Conservation (phyloP, 2,329 filamentous ascomycete genomes). For the Alternaria brassicicola region DNA sequence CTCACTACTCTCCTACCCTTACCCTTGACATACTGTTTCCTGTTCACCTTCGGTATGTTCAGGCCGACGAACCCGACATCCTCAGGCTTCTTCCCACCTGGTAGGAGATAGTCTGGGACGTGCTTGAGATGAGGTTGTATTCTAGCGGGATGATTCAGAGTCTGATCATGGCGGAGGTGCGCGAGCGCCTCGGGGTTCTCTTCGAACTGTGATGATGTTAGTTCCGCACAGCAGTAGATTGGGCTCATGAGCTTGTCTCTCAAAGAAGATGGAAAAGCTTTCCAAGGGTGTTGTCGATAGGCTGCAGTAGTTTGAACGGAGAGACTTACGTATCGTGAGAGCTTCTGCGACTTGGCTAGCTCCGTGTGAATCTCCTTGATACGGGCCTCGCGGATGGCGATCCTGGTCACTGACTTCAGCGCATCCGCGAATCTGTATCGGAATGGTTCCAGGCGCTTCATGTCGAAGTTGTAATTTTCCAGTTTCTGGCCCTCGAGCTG, state of each 20-base stretch:
- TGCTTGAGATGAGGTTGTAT: slow-evolving; percentile 84
- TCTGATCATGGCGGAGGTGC: slow-evolving; percentile 87
- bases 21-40: slow-evolving; percentile 50
- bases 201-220: slow-evolving; percentile 72
- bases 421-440: slow-evolving; percentile 89
- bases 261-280: no score
- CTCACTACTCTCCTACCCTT: slow-evolving; percentile 59
- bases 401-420: slow-evolving; percentile 83
- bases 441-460: slow-evolving; percentile 91
- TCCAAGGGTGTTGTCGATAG: no score
- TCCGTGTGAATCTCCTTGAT: slow-evolving; percentile 87
- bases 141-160: slow-evolving; percentile 75
- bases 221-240: not conserved
- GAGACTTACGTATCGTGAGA: slow-evolving; percentile 51
- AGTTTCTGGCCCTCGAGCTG: slow-evolving; percentile 84
- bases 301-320: not conserved
- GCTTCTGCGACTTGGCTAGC: slow-evolving; percentile 88
- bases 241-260: no score
- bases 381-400: slow-evolving; percentile 87
- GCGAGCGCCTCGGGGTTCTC: slow-evolving; percentile 91
- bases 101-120: slow-evolving; percentile 91
- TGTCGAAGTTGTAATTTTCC: slow-evolving; percentile 92
- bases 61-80: slow-evolving; percentile 79
- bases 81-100: slow-evolving; percentile 70
- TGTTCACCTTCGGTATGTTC: slow-evolving; percentile 51